These are phyloP conservation scores for Hymenoscyphus albidus DNA, from an alignment of 2,329 filamentous ascomycete species.

Conservation along the genomic window DNA sequence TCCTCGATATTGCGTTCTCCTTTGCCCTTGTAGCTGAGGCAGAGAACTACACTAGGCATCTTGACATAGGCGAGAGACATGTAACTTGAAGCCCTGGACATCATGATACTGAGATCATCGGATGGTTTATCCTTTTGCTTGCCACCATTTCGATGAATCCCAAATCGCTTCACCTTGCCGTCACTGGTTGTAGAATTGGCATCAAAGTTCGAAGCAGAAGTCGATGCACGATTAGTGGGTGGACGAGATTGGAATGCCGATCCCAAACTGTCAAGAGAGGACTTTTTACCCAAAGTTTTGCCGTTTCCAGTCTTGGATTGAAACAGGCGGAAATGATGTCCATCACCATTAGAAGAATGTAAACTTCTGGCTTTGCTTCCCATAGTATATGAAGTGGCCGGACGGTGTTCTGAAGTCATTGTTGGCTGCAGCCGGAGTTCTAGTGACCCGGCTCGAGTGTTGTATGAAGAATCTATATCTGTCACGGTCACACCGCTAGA, in stretches of 20 bases:
- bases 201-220: conserved; percentile 25
- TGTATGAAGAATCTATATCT: conserved; percentile 46
- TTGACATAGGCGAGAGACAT: conserved; percentile 97
- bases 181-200: conserved; percentile 30
- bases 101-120: conserved; percentile 96
- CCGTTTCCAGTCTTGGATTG: conserved; percentile 30
- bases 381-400: conserved; percentile 22
- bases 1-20: conserved; percentile 94
- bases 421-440: conserved; percentile 83
- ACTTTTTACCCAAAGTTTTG: conserved; percentile 31
- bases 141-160: conserved; percentile 46
- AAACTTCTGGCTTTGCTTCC: conserved; percentile 28
- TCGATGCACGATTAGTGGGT: conserved; percentile 26
- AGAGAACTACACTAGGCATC: conserved; percentile 91
- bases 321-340: conserved; percentile 42
- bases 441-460: conserved; percentile 66
- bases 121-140: conserved; percentile 60
- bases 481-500: conserved; percentile 19
- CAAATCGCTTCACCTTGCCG: conserved; percentile 48
- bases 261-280: conserved; percentile 33
- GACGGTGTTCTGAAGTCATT: conserved; percentile 52
- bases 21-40: conserved; percentile 93
- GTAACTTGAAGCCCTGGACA: conserved; percentile 88
- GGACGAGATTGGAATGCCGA: conserved; percentile 27
- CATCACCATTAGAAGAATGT: conserved; percentile 29